Percentiles rank a stretch among this genome's conserved stretches.
phyloP scores from a whole-genome alignment of 75 land plant species.

The Ceratopteris richardii region DNA sequence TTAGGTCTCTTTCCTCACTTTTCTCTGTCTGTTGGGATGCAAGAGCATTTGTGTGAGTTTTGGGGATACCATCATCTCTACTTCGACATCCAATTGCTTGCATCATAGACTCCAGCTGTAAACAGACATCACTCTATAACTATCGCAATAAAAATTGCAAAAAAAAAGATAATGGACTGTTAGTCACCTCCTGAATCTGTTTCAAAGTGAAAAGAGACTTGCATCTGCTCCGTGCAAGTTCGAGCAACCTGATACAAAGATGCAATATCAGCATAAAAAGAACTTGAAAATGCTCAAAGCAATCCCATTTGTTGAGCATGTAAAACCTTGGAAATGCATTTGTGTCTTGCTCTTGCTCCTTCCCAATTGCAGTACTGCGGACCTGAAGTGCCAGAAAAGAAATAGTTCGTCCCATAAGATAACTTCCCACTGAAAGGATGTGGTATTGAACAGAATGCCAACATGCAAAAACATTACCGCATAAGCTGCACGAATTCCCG shows the following conservation, averaged over 20 bases:
- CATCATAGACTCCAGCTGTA: conserved; percentile 2
- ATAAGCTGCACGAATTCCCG: conserved; percentile 37
- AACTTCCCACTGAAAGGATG: too few relatives aligned
- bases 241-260: background rate
- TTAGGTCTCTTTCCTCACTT: background rate
- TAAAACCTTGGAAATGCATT: background rate
- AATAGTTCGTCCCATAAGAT: too few relatives aligned
- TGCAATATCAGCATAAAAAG: background rate
- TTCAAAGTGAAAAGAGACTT: background rate
- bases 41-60: background rate
- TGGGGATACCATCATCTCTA: background rate
- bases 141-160: too few relatives aligned
- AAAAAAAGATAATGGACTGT: too few relatives aligned
- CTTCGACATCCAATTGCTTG: background rate
- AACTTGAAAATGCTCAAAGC: too few relatives aligned
- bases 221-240: conserved; percentile 1
- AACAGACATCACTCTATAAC: too few relatives aligned
- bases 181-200: background rate
- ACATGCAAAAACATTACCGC: conserved; percentile 3
- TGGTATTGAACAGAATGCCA: too few relatives aligned
- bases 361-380: background rate
- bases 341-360: conserved; percentile 6
- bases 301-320: too few relatives aligned
- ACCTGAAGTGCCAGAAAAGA: background rate
- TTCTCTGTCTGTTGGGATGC: background rate